Percentiles rank a stretch among this genome's conserved stretches.
Evolutionary conservation across 2,329 filamentous ascomycete species (phyloP).

Genomic region (Nothophoma quercina): DNA sequence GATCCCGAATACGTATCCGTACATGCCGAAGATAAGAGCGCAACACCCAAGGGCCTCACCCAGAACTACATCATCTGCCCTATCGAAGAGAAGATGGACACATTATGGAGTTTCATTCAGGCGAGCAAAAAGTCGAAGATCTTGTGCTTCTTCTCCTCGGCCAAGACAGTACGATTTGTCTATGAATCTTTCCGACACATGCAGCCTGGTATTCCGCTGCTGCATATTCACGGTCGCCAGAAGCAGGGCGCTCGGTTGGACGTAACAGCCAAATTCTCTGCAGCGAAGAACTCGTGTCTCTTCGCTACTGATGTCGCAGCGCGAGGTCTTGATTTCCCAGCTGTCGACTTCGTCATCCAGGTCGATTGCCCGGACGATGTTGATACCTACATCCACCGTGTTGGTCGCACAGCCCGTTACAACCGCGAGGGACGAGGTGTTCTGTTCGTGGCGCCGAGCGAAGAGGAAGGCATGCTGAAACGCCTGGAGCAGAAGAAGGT

Average conservation of each 20-base stretch:
- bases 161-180: constrained; percentile 95
- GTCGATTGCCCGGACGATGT: constrained; percentile 96
- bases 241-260: constrained; percentile 90
- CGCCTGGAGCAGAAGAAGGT: constrained; percentile 89
- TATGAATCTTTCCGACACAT: constrained; percentile 93
- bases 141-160: constrained; percentile 91
- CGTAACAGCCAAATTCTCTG: constrained; percentile 83
- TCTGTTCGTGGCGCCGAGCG: constrained; percentile 88
- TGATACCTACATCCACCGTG: constrained; percentile 96
- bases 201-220: constrained; percentile 89
- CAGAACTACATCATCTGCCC: constrained; percentile 92
- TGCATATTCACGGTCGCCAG: constrained; percentile 93
- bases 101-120: constrained; percentile 90
- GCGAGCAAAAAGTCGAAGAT: constrained; percentile 93
- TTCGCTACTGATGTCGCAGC: constrained; percentile 97
- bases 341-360: constrained; percentile 99
- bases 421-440: constrained; percentile 87
- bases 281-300: constrained; percentile 82
- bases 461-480: constrained; percentile 90
- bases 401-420: constrained; percentile 93
- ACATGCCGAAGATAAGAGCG: constrained; percentile 79
- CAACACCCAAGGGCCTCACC: constrained; percentile 83
- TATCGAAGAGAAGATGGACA: constrained; percentile 87
- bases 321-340: constrained; percentile 91
- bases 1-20: constrained; percentile 96